Evolutionary conservation across 441 rosid species (phyloP).

Genomic region (Aquilaria agallochum): DNA sequence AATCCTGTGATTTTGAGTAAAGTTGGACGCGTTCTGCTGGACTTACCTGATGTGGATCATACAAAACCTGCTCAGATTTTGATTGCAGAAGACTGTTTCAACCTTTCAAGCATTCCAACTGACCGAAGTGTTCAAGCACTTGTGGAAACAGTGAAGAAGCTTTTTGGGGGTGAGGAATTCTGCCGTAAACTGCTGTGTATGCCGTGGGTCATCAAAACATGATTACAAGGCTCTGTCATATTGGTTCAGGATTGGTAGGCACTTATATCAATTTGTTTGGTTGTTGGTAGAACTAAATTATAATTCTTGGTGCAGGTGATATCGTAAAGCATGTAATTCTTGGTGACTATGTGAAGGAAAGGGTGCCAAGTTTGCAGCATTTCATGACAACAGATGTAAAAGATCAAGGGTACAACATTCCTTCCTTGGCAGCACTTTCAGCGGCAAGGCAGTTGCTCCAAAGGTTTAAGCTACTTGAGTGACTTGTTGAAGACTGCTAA

Average conservation of each 20-base stretch:
- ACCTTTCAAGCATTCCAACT: slow-evolving; percentile 59
- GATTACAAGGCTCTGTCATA: too few species aligned
- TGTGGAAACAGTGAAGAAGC: slow-evolving; percentile 51
- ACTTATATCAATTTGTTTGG: not conserved
- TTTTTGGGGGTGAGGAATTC: slow-evolving; percentile 49
- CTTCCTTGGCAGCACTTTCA: slow-evolving; percentile 77
- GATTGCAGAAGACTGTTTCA: slow-evolving; percentile 75
- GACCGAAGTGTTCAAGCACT: slow-evolving; percentile 45
- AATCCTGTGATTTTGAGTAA: slow-evolving; percentile 35
- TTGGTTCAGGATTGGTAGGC: not conserved
- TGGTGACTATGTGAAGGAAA: slow-evolving; percentile 62
- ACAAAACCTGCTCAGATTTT: slow-evolving; percentile 32
- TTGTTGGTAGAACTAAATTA: not conserved
- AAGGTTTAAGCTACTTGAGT: slow-evolving; percentile 35
- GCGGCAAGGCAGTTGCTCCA: slow-evolving; percentile 61
- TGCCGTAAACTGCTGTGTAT: not conserved
- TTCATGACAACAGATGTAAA: slow-evolving; percentile 39
- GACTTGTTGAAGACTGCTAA: slow-evolving; percentile 7
- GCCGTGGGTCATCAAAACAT: too few species aligned
- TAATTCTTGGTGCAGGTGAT: slow-evolving; percentile 33
- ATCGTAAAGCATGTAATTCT: slow-evolving; percentile 43
- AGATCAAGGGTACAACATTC: slow-evolving; percentile 39
- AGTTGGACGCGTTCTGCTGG: slow-evolving; percentile 64
- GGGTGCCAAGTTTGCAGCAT: slow-evolving; percentile 61
- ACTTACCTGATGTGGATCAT: slow-evolving; percentile 30